Evolutionary conservation across 1,284 basidiomycete species (phyloP).

Genomic region (Trametes hirsuta): DNA sequence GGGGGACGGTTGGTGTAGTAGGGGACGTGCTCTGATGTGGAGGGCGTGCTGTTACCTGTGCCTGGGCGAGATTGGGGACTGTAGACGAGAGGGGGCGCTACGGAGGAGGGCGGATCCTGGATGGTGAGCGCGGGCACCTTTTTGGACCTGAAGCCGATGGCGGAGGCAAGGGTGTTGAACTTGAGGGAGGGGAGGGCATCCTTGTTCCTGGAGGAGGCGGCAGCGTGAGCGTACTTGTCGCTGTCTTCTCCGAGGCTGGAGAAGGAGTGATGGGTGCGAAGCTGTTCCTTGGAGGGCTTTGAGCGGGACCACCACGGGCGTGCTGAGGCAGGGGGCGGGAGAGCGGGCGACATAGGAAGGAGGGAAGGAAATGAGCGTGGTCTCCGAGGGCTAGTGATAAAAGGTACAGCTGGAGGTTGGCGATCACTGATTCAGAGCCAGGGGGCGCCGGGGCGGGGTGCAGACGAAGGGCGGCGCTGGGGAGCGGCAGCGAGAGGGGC

Average conservation of each 20-base stretch:
- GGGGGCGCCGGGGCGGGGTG: background rate
- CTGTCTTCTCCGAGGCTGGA: conserved; percentile 24
- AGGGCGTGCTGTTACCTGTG: conserved; percentile 28
- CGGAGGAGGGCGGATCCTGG: conserved; percentile 46
- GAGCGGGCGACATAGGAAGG: conserved; percentile 31
- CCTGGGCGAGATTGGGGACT: conserved; percentile 28
- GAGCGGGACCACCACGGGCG: conserved; percentile 42
- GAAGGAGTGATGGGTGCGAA: conserved; percentile 25
- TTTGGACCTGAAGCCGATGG: conserved; percentile 66
- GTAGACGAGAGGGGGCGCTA: conserved; percentile 23
- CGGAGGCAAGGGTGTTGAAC: conserved; percentile 58
- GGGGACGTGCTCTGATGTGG: conserved; percentile 30
- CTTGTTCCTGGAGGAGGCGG: conserved; percentile 25
- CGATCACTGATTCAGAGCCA: conserved; percentile 17
- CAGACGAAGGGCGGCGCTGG: conserved; percentile 7
- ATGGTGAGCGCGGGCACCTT: conserved; percentile 56
- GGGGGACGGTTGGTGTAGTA: conserved; percentile 41
- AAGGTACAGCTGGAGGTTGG: conserved; percentile 25
- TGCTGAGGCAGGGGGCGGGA: conserved; percentile 24
- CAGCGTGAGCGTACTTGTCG: conserved; percentile 26
- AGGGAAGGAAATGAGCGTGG: conserved; percentile 33
- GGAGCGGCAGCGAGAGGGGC: background rate
- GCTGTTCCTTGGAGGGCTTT: conserved; percentile 33
- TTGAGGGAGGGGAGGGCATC: conserved; percentile 39
- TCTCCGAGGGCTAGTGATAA: conserved; percentile 26